phyloP scores from a whole-genome alignment of 169 alveolate species.

The Plasmodium coatneyi region DNA sequence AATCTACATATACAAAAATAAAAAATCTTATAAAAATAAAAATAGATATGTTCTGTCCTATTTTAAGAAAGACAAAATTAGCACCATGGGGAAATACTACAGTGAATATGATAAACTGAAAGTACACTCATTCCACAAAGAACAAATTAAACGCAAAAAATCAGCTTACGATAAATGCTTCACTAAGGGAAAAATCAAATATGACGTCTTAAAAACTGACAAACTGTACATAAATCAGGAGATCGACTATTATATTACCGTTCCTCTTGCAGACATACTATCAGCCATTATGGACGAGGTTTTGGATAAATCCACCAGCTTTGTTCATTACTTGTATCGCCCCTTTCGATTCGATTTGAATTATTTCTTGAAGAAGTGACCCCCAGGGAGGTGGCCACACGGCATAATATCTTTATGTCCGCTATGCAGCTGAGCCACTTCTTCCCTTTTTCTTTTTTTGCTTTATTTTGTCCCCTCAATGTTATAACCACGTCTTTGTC shows the following conservation, averaged over 20 bases:
- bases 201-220: slow-evolving; percentile 41
- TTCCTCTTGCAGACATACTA: slow-evolving; percentile 19
- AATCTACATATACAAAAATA: slow-evolving; percentile 64
- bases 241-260: slow-evolving; percentile 44
- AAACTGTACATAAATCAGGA: slow-evolving; percentile 36
- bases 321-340: slow-evolving; percentile 33
- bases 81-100: slow-evolving; percentile 67
- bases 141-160: slow-evolving; percentile 42
- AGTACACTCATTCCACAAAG: slow-evolving; percentile 61
- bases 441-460: background rate
- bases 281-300: slow-evolving; percentile 34
- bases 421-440: background rate
- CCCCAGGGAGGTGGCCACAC: background rate
- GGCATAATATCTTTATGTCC: background rate
- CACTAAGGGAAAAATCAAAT: slow-evolving; percentile 11
- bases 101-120: slow-evolving; percentile 67
- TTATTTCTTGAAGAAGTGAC: slow-evolving; percentile 67
- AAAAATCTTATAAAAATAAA: slow-evolving; percentile 69
- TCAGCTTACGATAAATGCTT: slow-evolving; percentile 19
- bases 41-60: slow-evolving; percentile 73
- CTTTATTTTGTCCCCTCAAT: background rate
- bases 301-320: slow-evolving; percentile 62
- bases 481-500: background rate
- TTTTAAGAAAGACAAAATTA: slow-evolving; percentile 66
- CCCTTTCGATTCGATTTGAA: slow-evolving; percentile 51